Percentiles rank a stretch among this genome's conserved stretches.
Conservation (phyloP, 2,329 filamentous ascomycete genomes). For the Fusarium incarnatum region DNA sequence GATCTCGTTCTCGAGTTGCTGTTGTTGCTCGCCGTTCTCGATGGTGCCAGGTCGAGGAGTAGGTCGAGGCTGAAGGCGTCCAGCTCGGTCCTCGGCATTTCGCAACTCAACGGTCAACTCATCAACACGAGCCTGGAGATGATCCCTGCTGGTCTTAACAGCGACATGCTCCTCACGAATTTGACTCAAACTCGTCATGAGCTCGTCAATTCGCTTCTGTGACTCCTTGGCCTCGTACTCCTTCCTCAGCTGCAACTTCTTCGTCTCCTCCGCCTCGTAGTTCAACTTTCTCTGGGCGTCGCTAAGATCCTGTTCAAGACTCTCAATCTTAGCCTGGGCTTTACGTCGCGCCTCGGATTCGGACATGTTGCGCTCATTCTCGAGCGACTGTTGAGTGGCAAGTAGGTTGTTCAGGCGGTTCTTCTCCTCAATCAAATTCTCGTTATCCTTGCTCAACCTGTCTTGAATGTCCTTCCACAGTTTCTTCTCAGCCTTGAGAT, state of each 20-base stretch:
- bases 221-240: constrained; percentile 91
- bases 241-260: constrained; percentile 84
- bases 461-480: constrained; percentile 95
- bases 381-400: constrained; percentile 84
- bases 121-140: constrained; percentile 88
- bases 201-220: constrained; percentile 92
- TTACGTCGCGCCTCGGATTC: constrained; percentile 86
- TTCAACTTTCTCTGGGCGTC: constrained; percentile 85
- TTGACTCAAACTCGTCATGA: constrained; percentile 81
- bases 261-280: constrained; percentile 84
- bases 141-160: constrained; percentile 87
- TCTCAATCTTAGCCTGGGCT: constrained; percentile 81
- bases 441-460: constrained; percentile 88
- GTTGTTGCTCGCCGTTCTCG: constrained; percentile 58
- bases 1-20: constrained; percentile 68
- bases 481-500: constrained; percentile 94
- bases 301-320: constrained; percentile 81
- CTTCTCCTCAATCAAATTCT: constrained; percentile 84
- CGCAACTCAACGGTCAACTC: constrained; percentile 89
- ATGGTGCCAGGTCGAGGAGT: constrained; percentile 67
- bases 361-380: constrained; percentile 89
- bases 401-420: constrained; percentile 85
- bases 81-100: constrained; percentile 87
- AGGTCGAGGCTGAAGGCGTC: constrained; percentile 83
- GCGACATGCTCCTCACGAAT: constrained; percentile 88